A percentile compares a stretch with the other conserved stretches of the same genome.
Conservation (phyloP, 2,329 filamentous ascomycete genomes). For the Hypoxylon sp. region DNA sequence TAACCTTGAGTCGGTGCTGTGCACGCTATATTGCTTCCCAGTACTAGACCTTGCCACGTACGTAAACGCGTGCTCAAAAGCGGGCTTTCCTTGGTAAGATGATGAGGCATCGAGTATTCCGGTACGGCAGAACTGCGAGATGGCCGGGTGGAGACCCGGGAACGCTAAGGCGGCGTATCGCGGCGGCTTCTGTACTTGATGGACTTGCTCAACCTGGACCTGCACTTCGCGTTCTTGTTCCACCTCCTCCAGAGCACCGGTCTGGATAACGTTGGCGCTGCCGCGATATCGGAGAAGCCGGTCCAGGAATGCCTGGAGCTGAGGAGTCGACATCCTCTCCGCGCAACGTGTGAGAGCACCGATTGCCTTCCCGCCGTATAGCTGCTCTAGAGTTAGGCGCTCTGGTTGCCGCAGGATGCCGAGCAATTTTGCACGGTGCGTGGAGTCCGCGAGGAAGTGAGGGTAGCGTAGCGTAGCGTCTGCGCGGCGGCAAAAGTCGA, state of each 20-base stretch:
- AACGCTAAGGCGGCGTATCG: conserved; percentile 58
- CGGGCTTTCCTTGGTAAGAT: conserved; percentile 44
- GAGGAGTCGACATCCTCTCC: conserved; percentile 34
- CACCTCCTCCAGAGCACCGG: conserved; percentile 69
- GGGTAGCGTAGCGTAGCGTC: conserved; percentile 61
- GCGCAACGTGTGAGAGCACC: conserved; percentile 41
- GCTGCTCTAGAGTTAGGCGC: conserved; percentile 66
- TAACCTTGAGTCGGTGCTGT: conserved; percentile 45
- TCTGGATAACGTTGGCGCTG: conserved; percentile 52
- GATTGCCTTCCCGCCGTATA: conserved; percentile 60
- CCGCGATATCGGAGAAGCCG: conserved; percentile 49
- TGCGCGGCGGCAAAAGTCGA: conserved; percentile 69
- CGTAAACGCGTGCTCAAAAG: conserved; percentile 59
- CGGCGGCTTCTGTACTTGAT: conserved; percentile 64
- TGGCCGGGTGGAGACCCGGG: conserved; percentile 60
- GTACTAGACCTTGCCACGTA: conserved; percentile 55
- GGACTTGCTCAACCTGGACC: conserved; percentile 68
- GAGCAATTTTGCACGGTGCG: conserved; percentile 53
- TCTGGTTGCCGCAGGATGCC: conserved; percentile 63
- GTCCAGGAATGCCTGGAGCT: conserved; percentile 45
- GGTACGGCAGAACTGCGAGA: conserved; percentile 60
- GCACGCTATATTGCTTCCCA: conserved; percentile 52
- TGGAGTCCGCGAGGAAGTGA: conserved; percentile 53
- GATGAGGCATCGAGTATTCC: conserved; percentile 54
- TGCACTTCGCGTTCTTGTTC: conserved; percentile 71